Base-by-base conservation (phyloP, 306 rosid genomes). In the Sesbania bispinosa region DNA sequence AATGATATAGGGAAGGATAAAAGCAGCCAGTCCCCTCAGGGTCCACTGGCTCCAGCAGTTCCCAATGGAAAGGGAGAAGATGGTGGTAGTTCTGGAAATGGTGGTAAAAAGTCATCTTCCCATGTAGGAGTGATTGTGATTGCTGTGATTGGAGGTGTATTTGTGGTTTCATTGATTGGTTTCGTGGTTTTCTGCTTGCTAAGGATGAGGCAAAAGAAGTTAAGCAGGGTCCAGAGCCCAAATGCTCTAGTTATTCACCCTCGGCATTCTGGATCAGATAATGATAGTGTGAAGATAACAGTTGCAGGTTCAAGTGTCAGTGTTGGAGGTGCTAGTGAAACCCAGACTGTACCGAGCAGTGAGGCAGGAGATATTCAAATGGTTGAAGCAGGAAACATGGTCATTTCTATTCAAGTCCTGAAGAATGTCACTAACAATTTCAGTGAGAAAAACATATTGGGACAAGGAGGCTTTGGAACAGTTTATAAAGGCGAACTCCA, bases 301-400 rank as follows among this genome's bases (percentile, higher is more conserved):
- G 96, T 92, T 48, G 98, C 96, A 4, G 96, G 96, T 29, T 90
- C 96, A 1, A 88, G 96, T 85, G 96, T 89, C 33, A 86, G 93
- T 69, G 93, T 86, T 52, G 98, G 96, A 27, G 85, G 87, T 2
- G 66, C 75, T 36, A 88, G 92, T 65, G 98, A 89, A 68, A 62
- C 85, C 1, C 92, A 79, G 7, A 77, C 93, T 1, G 15, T 79
- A 6, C 84, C 87, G 0, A 20, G 86, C 42, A 80, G 85, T 63
- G 94, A 92, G 74, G 35, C 81, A 27, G 87, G 88, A n/a, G 95
- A 88, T 59, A 85, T 92, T 60, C 98, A 92, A 62, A 88, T 92
- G 96, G 93, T 85, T 62, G 98, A 92, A 72, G 83, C 96, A 5
- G 98, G 98, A 48, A 92, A 90, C 79, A 88, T 92, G 98, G 89